Conservation (phyloP, 2,329 filamentous ascomycete genomes). For the Ophiocordyceps robertsii region DNA sequence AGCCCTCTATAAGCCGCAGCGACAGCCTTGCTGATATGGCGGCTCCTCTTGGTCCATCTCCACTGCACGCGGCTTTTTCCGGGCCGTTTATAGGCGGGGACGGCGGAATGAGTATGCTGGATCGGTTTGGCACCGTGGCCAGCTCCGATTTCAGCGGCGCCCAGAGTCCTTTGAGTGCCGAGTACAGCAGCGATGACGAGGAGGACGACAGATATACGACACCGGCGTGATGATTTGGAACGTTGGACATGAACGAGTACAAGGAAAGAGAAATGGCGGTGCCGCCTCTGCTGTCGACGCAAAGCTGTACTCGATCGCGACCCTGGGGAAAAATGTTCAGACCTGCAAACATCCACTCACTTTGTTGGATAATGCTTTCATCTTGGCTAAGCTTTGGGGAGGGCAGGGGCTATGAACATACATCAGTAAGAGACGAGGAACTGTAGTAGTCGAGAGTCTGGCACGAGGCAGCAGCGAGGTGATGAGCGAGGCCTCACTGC, state of each 20-base stretch:
- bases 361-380: too few relatives aligned
- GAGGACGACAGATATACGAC: slow-evolving; percentile 25
- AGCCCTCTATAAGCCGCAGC: slow-evolving; percentile 49
- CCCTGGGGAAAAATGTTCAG: too few relatives aligned
- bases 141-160: slow-evolving; percentile 35
- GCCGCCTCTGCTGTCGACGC: too few relatives aligned
- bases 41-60: slow-evolving; percentile 13
- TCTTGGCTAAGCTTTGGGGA: too few relatives aligned
- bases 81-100: slow-evolving; percentile 17
- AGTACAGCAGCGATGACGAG: slow-evolving; percentile 41
- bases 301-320: too few relatives aligned
- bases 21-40: slow-evolving; percentile 36
- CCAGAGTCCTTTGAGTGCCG: slow-evolving; percentile 35
- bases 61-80: slow-evolving; percentile 13
- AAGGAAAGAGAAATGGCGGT: too few relatives aligned
- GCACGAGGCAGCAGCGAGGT: too few relatives aligned
- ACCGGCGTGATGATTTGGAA: slow-evolving; percentile 5
- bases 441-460: too few relatives aligned
- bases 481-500: too few relatives aligned
- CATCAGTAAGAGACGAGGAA: background rate
- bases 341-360: too few relatives aligned
- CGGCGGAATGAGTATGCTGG: slow-evolving; percentile 15
- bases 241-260: background rate
- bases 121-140: slow-evolving; percentile 27
- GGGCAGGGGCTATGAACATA: background rate